A percentile compares a stretch with the other conserved stretches of the same genome.
Conservation (phyloP, 192 early-diverging fungal genomes). For the Dimargaris cristalligena region DNA sequence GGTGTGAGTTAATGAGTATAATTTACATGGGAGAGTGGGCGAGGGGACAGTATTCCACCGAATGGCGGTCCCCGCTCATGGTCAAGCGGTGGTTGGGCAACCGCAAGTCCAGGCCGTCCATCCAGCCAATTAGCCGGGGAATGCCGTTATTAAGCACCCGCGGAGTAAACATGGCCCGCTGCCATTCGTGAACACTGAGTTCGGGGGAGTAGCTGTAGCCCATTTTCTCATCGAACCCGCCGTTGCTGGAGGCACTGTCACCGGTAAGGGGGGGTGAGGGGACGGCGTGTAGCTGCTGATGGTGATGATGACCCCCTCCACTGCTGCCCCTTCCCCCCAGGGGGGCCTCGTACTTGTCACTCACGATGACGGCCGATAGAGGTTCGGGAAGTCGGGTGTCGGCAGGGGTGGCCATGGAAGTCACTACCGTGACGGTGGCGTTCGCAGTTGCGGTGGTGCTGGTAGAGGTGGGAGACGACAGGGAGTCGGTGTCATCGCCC, state of each 20-base stretch:
- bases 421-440: not conserved
- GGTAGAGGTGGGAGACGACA: too few relatives aligned
- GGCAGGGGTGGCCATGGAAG: too few relatives aligned
- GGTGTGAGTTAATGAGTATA: too few relatives aligned
- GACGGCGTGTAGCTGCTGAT: too few relatives aligned
- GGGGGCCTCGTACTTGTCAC: not conserved
- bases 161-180: conserved; percentile 1
- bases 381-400: not conserved
- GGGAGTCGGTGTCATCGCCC: not conserved
- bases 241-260: not conserved
- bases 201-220: not conserved
- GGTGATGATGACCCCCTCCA: too few relatives aligned
- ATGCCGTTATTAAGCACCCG: conserved; percentile 10
- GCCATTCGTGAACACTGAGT: not conserved
- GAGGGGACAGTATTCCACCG: not conserved
- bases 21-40: not conserved
- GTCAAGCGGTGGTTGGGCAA: too few relatives aligned
- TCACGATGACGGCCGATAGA: not conserved
- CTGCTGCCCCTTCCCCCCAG: too few relatives aligned
- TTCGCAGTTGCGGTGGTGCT: too few relatives aligned
- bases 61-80: not conserved
- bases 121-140: conserved; percentile 4
- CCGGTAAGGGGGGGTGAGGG: too few relatives aligned
- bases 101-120: conserved; percentile 9
- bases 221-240: not conserved